Conservation (phyloP, 2,329 filamentous ascomycete genomes). For the Fusarium sp. region DNA sequence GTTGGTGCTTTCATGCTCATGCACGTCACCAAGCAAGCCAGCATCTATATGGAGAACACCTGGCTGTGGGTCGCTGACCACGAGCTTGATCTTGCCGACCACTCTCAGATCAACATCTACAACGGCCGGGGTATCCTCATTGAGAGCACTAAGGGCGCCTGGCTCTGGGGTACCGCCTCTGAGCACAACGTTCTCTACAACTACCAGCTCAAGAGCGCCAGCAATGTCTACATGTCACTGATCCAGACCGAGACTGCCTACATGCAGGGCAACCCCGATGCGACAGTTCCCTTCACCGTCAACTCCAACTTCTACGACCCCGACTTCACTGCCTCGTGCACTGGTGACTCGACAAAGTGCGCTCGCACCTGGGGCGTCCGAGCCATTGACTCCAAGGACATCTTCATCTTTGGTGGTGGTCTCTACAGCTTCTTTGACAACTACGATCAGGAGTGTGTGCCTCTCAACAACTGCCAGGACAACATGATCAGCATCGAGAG, state of each 20-base stretch:
- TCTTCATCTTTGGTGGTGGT: conserved; percentile 75
- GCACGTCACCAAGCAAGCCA: conserved; percentile 68
- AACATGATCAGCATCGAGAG: conserved; percentile 78
- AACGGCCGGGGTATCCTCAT: conserved; percentile 85
- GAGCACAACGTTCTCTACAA: conserved; percentile 77
- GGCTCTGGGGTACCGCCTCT: conserved; percentile 80
- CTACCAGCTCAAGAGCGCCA: conserved; percentile 81
- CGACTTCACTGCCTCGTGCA: conserved; percentile 64
- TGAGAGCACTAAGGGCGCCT: conserved; percentile 76
- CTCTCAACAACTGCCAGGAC: conserved; percentile 74
- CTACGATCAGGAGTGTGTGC: conserved; percentile 75
- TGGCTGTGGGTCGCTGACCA: conserved; percentile 94
- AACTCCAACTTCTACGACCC: conserved; percentile 70
- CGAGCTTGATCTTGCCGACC: conserved; percentile 77
- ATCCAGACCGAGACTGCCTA: conserved; percentile 92
- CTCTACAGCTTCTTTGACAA: conserved; percentile 87
- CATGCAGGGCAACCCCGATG: conserved; percentile 83
- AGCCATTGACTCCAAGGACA: conserved; percentile 69
- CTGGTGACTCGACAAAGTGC: conserved; percentile 61
- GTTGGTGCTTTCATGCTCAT: conserved; percentile 76
- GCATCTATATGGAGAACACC: conserved; percentile 83
- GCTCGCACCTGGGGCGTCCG: conserved; percentile 81
- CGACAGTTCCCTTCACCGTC: conserved; percentile 68
- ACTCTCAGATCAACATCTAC: conserved; percentile 85
- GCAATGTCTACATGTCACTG: conserved; percentile 80